These are phyloP conservation scores for Boletus holoroseus DNA, from an alignment of 1,284 basidiomycete genomes.

Conservation along the genomic window DNA sequence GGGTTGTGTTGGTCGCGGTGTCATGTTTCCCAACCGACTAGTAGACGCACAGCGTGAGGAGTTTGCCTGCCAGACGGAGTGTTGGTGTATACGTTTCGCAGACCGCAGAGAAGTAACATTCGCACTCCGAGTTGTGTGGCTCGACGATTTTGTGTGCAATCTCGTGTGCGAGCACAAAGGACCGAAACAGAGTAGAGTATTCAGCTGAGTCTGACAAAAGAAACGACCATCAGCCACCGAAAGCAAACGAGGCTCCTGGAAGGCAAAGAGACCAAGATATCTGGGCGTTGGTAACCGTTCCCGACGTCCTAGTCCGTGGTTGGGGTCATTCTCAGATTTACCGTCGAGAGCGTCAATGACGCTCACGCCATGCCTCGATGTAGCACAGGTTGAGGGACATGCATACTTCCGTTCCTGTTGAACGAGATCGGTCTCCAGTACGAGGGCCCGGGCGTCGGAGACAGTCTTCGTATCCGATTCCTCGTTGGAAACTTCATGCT, in stretches of 20 bases:
- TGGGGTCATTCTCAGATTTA: neutral
- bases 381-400: conserved; percentile 89
- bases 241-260: neutral
- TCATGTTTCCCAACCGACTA: too few species aligned
- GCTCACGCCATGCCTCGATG: conserved; percentile 84
- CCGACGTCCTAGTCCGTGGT: conserved; percentile 58
- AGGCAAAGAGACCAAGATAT: conserved; percentile 61
- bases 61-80: too few species aligned
- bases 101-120: conserved; percentile 91
- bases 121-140: conserved; percentile 79
- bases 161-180: conserved; percentile 89
- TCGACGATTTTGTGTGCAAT: conserved; percentile 80
- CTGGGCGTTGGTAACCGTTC: conserved; percentile 58
- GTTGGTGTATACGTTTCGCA: conserved; percentile 57
- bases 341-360: neutral
- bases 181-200: conserved; percentile 44
- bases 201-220: too few species aligned
- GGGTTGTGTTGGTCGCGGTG: too few species aligned
- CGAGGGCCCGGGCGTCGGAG: conserved; percentile 50
- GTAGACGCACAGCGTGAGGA: too few species aligned
- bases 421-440: conserved; percentile 91
- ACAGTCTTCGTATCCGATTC: conserved; percentile 46
- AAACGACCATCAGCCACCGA: neutral
- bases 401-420: conserved; percentile 83
- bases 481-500: conserved; percentile 60